Base-by-base conservation (phyloP, 768 basidiomycete genomes). In the Termitomyces sp. region DNA sequence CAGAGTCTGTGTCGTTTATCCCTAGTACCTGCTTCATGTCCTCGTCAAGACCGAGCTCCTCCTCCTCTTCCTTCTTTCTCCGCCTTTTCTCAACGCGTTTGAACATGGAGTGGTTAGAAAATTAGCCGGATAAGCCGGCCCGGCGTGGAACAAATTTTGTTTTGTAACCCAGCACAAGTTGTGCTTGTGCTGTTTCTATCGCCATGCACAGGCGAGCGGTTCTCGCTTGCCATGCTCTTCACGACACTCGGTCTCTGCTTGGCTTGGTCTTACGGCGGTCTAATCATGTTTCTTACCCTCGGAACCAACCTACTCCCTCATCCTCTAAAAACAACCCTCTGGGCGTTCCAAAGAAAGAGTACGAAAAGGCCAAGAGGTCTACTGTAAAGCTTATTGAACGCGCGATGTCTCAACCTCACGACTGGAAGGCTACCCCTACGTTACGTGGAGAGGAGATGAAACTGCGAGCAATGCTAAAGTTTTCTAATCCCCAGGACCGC, bases 41-140 rank as follows among this genome's bases (percentile, higher is more conserved):
- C 35, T 73, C 76, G 50, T 84, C 80, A 9, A 85, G 58, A 0
- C 81, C 83, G 22, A 84, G 72, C 48, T 82, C 79, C 65, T 86
- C 84, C 57, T 87, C 86, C 59, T 84, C 75, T 62, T 85, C 76
- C 56, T 75, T 78, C 61, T 78, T 84, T 62, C 76, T 76, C 23
- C 76, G 78, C 43, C 84, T 79, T 65, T 84, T 90, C 60, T 84
- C 84, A 7, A 89, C 76, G 56, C 90, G 82, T 70, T 92, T 91
- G 76, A 89, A 90, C 89, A 91, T 91, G 45, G 7, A 4, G 15
- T 42, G 38, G 35, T 40, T 11, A 29, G 20, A 49, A 59, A 56
- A 23, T 39, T 47, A 39, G 22, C 50, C 53, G 53, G 57, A 35
- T 5, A 16, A 33, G 39, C 44, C 63, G 65, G 65, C n/a, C 62